phyloP scores from a whole-genome alignment of 768 basidiomycete species.

The Phylloporus scabripes region DNA sequence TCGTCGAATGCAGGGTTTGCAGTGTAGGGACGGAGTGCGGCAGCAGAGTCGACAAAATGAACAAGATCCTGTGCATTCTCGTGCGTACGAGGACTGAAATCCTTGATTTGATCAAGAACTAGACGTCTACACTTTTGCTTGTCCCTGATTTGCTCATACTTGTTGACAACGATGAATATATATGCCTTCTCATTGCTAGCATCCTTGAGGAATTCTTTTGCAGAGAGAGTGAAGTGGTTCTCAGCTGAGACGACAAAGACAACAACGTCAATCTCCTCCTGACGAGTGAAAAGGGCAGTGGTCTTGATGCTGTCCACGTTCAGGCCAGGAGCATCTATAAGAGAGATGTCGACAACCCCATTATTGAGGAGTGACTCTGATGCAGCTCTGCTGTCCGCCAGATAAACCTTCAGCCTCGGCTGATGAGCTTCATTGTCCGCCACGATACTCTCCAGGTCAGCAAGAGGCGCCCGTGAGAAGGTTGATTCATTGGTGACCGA shows the following conservation, averaged over 20 bases:
- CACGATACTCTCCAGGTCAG: conserved; percentile 75
- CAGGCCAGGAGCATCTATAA: conserved; percentile 96
- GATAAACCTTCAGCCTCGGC: conserved; percentile 77
- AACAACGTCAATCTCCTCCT: conserved; percentile 97
- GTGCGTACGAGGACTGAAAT: conserved; percentile 87
- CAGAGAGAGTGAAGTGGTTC: conserved; percentile 96
- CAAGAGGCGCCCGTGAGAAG: conserved; percentile 59
- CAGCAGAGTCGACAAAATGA: conserved; percentile 94
- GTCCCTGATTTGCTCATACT: conserved; percentile 92
- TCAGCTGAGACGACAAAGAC: conserved; percentile 98
- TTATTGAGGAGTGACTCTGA: conserved; percentile 88
- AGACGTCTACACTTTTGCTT: conserved; percentile 86
- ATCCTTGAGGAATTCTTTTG: conserved; percentile 88
- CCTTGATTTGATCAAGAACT: conserved; percentile 90
- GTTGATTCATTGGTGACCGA: conserved; percentile 68
- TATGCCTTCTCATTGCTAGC: conserved; percentile 97
- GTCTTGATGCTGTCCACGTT: conserved; percentile 95
- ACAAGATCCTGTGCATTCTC: conserved; percentile 91
- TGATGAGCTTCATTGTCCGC: conserved; percentile 53
- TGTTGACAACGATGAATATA: conserved; percentile 98
- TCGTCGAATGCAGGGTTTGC: conserved; percentile 73
- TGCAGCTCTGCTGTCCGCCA: conserved; percentile 72
- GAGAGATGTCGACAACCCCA: conserved; percentile 93
- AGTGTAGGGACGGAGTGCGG: conserved; percentile 60
- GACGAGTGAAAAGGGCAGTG: conserved; percentile 90